Percentiles rank a stretch among this genome's conserved stretches.
These are phyloP conservation scores for Eudorina sp. DNA, from an alignment of 139 green algal genomes.

Conservation along the genomic window DNA sequence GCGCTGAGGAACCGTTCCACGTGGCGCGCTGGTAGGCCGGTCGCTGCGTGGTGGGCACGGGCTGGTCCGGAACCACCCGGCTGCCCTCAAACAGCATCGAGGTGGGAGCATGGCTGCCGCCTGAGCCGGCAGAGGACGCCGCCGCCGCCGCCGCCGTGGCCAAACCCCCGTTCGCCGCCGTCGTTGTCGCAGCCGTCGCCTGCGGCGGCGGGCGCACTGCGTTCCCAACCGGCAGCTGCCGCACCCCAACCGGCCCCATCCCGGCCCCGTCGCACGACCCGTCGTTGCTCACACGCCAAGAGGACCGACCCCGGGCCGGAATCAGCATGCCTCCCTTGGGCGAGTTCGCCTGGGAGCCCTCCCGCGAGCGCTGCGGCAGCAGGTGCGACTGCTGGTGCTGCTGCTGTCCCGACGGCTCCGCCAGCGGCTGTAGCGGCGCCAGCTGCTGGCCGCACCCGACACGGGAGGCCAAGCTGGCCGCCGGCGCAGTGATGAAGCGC, in stretches of 20 bases:
- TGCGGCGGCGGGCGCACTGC: too few relatives aligned
- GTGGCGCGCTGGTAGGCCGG: background rate
- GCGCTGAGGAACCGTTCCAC: slow-evolving; percentile 6
- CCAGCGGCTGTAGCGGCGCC: slow-evolving; percentile 29
- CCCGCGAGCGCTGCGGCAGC: slow-evolving; percentile 24
- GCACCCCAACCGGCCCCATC: background rate
- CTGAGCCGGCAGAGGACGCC: background rate
- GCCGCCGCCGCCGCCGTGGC: background rate
- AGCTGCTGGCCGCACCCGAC: background rate
- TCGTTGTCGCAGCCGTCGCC: too few relatives aligned
- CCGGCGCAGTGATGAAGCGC: slow-evolving; percentile 16
- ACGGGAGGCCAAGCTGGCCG: background rate
- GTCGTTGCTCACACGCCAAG: slow-evolving; percentile 6
- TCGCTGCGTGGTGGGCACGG: background rate
- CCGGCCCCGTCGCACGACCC: background rate
- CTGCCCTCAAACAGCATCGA: background rate
- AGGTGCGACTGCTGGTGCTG: too few relatives aligned
- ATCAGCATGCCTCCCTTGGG: background rate
- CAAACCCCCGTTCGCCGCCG: too few relatives aligned
- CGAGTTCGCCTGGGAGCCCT: background rate
- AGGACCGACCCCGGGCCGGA: background rate
- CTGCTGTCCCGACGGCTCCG: background rate
- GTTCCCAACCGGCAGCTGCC: too few relatives aligned
- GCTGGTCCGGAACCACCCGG: background rate
- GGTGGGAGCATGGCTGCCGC: background rate